Evolutionary conservation across 2,329 filamentous ascomycete genomes (phyloP).

Genomic region (Phaeoacremonium minimum): DNA sequence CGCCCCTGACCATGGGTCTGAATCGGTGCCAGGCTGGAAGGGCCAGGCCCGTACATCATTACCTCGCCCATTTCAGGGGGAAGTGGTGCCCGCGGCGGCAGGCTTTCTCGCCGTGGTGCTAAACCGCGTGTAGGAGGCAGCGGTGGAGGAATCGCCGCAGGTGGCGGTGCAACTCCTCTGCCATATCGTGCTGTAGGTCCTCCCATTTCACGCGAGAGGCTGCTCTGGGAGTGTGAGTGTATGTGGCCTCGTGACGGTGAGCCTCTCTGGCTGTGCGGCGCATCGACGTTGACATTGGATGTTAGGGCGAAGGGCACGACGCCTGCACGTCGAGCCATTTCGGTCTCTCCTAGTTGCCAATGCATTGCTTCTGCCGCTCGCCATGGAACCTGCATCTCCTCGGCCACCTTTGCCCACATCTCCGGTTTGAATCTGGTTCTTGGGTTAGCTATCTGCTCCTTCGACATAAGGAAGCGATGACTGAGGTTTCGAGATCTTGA

Average conservation of each 20-base stretch:
- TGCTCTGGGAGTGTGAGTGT: conserved; percentile 43
- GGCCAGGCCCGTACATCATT: conserved; percentile 25
- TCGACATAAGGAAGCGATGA: background rate
- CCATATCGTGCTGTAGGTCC: conserved; percentile 38
- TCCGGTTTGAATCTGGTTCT: conserved; percentile 83
- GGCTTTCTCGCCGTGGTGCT: conserved; percentile 36
- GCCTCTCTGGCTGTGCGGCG: conserved; percentile 23
- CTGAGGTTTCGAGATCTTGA: too few relatives aligned
- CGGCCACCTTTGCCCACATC: conserved; percentile 95
- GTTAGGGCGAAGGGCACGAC: conserved; percentile 79
- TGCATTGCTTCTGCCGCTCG: conserved; percentile 96
- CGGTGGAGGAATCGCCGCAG: conserved; percentile 8
- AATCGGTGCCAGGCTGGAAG: conserved; percentile 50
- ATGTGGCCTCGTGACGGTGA: conserved; percentile 24
- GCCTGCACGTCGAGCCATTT: conserved; percentile 90
- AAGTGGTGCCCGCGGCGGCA: conserved; percentile 25
- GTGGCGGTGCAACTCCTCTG: conserved; percentile 18
- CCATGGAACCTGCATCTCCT: conserved; percentile 94
- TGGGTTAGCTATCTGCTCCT: conserved; percentile 16
- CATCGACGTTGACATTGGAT: conserved; percentile 36
- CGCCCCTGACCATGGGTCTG: conserved; percentile 28
- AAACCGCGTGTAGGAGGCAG: conserved; percentile 11
- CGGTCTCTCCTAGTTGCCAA: conserved; percentile 89
- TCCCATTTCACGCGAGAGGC: conserved; percentile 32
- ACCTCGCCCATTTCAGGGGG: conserved; percentile 29